Evolutionary conservation across 1,284 basidiomycete genomes (phyloP).

Genomic region (Tranzscheliella williamsii): DNA sequence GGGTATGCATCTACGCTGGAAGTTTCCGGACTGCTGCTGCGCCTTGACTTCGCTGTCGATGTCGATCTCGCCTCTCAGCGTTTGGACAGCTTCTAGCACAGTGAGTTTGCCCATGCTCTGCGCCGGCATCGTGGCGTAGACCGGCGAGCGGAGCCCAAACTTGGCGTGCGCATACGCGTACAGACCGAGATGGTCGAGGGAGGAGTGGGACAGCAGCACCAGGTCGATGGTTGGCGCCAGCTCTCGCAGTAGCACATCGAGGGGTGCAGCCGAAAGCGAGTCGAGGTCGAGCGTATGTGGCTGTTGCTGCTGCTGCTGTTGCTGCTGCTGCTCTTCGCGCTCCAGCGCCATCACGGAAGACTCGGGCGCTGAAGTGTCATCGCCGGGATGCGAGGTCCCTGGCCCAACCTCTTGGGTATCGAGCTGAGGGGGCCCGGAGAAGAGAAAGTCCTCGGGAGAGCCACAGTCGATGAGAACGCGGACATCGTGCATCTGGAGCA

Average conservation of each 20-base stretch:
- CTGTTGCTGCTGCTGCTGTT: background rate
- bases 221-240: slow-evolving; percentile 77
- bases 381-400: background rate
- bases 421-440: slow-evolving; percentile 7
- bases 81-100: slow-evolving; percentile 48
- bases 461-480: slow-evolving; percentile 93
- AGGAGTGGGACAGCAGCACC: slow-evolving; percentile 89
- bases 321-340: slow-evolving; percentile 1
- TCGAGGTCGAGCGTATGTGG: slow-evolving; percentile 12
- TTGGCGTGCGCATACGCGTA: slow-evolving; percentile 86
- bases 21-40: background rate
- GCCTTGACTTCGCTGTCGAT: slow-evolving; percentile 15
- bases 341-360: slow-evolving; percentile 37
- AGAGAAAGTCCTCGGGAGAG: slow-evolving; percentile 54
- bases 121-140: slow-evolving; percentile 94
- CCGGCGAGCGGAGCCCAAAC: slow-evolving; percentile 85
- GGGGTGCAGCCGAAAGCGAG: slow-evolving; percentile 23
- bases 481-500: slow-evolving; percentile 92
- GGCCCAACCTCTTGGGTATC: too few species aligned
- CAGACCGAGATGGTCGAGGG: slow-evolving; percentile 82
- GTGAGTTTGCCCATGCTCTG: slow-evolving; percentile 94
- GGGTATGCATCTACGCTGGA: slow-evolving; percentile 67
- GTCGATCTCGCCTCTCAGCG: slow-evolving; percentile 54
- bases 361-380: slow-evolving; percentile 8
- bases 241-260: slow-evolving; percentile 24